These are phyloP conservation scores for Rhodotorula graminis DNA, from an alignment of 768 basidiomycete genomes.

Conservation along the genomic window DNA sequence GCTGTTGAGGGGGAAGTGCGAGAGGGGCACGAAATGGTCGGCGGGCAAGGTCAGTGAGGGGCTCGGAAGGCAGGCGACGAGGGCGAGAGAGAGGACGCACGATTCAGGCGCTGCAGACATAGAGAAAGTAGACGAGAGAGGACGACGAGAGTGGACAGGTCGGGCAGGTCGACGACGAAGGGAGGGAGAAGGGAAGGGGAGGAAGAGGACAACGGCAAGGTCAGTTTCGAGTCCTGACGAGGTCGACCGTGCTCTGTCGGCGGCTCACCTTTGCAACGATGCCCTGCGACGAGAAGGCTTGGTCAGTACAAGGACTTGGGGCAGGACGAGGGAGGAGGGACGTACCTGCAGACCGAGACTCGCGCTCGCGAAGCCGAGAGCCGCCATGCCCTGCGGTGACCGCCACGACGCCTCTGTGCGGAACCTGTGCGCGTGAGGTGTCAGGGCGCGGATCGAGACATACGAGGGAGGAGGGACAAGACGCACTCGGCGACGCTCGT, in stretches of 20 bases:
- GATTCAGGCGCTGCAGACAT: too few relatives aligned
- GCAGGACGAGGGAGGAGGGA: neutral
- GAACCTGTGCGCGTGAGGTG: slow-evolving; percentile 45
- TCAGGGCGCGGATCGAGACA: neutral
- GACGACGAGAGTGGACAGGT: too few relatives aligned
- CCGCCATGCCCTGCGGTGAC: slow-evolving; percentile 61
- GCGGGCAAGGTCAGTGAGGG: slow-evolving; percentile 32
- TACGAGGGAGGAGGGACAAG: neutral
- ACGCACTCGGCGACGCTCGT: slow-evolving; percentile 20
- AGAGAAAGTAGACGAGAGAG: too few relatives aligned
- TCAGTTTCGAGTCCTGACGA: neutral
- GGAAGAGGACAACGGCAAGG: neutral
- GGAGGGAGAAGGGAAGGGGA: neutral
- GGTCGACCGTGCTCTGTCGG: too few relatives aligned
- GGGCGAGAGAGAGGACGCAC: neutral
- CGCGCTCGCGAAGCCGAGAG: slow-evolving; percentile 73
- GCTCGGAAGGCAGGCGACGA: too few relatives aligned
- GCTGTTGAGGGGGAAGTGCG: slow-evolving; percentile 23
- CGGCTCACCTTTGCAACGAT: slow-evolving; percentile 64
- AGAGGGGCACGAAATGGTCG: slow-evolving; percentile 42
- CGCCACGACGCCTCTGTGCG: slow-evolving; percentile 69
- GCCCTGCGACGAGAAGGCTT: slow-evolving; percentile 49
- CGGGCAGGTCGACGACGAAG: too few relatives aligned
- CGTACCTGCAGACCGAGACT: slow-evolving; percentile 65
- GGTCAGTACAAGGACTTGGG: neutral